A percentile compares a stretch with the other conserved stretches of the same genome.
Evolutionary conservation across 192 early-diverging fungal genomes (phyloP).

Genomic region (Rhizoclosmatium globosum): DNA sequence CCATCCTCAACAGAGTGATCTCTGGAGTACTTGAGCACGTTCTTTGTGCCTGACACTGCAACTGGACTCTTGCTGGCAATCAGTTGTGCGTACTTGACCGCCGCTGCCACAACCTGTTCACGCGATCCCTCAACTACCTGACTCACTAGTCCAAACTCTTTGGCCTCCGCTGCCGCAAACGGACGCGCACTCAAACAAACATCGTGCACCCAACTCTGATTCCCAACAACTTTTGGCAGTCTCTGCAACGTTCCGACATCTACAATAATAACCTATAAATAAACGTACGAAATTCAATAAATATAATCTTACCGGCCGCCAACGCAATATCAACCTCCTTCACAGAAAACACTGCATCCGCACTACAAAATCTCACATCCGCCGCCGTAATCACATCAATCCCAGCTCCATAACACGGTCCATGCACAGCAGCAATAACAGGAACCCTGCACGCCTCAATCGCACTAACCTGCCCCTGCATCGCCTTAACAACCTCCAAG

Average conservation of each 20-base stretch:
- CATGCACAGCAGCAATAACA: constrained; percentile 80
- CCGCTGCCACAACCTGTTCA: constrained; percentile 51
- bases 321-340: constrained; percentile 91
- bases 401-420: constrained; percentile 81
- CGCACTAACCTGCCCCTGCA: constrained; percentile 67
- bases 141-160: constrained; percentile 65
- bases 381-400: constrained; percentile 91
- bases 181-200: constrained; percentile 84
- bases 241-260: constrained; percentile 95
- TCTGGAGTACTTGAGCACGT: constrained; percentile 87
- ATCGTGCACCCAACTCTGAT: constrained; percentile 90
- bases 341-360: constrained; percentile 83
- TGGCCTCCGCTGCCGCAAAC: constrained; percentile 71
- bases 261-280: neutral
- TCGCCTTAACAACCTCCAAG: constrained; percentile 24
- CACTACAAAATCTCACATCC: constrained; percentile 85
- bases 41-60: constrained; percentile 86
- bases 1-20: constrained; percentile 93
- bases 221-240: constrained; percentile 93
- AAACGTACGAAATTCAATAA: neutral
- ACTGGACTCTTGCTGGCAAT: constrained; percentile 94
- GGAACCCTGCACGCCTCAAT: constrained; percentile 88
- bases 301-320: constrained; percentile 64
- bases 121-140: constrained; percentile 57
- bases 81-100: constrained; percentile 70